Evolutionary conservation across 2,329 filamentous ascomycete genomes (phyloP), one percentile per base, ranked within the genome.

Genomic region (Penicillium decumbens): DNA sequence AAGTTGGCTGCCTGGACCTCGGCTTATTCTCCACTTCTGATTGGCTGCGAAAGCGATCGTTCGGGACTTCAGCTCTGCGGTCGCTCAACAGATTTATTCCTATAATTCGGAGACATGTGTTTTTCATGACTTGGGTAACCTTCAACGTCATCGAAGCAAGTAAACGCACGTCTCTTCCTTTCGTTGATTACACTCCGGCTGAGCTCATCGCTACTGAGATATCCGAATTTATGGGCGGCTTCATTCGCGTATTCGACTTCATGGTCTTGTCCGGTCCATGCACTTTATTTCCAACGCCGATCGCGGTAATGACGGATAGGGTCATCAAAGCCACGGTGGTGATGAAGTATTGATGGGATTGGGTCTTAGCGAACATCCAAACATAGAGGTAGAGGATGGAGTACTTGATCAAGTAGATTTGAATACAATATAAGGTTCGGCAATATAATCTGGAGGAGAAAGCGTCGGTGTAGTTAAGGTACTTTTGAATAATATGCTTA

Each of bases 261-360:
- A 33, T n/a, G 20, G 8, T 15, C 39, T 23, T 12, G 12, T n/a
- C 18, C 20, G n/a, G 13, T 15, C 8, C n/a, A 32, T 6, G n/a
- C n/a, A 38, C 8, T n/a, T 2, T 25, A 13, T 44, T 28, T 20
- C 49, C 49, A 10, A 39, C 20, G 6, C 49, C 45, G 8, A 48
- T 37, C 32, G 41, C 41, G 38, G 44, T 51, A 1, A 44, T 7
- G 6, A 44, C 13, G 8, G 49, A 43, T 10, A 44, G 8, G 6
- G 33, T 39, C 12, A 40, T 10, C 23, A 43, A 30, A 3, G 29
- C 37, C 40, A 51, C 48, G 8, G 39, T 42, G 7, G 9, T 30
- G 25, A 43, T 32, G 15, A 48, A 46, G 6, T 29, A 28, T 15
- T 38, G 51, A n/a, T 50, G 49, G 29, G 49, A 53, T 18, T 18